These are phyloP conservation scores for Daldinia childiae DNA, from an alignment of 495 filamentous ascomycete genomes.

Conservation along the genomic window DNA sequence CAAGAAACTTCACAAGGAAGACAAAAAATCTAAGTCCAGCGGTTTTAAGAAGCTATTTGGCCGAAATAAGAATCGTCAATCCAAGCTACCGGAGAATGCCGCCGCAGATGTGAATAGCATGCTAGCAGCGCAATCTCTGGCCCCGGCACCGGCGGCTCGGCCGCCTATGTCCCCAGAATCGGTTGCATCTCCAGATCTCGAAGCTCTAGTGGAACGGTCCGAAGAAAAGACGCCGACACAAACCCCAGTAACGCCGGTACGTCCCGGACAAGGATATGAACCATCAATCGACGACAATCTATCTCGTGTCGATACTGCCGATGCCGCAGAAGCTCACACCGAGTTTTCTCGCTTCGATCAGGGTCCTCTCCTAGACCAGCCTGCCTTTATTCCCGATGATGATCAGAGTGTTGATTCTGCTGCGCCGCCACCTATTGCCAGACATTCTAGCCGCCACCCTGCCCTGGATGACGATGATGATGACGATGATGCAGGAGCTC, in stretches of 20 bases:
- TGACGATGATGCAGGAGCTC: constrained; percentile 40
- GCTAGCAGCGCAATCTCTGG: constrained; percentile 34
- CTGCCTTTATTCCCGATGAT: constrained; percentile 81
- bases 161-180: constrained; percentile 44
- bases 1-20: constrained; percentile 66
- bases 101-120: constrained; percentile 53
- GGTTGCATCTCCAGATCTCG: constrained; percentile 41
- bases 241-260: constrained; percentile 32
- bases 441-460: constrained; percentile 30
- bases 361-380: constrained; percentile 86
- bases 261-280: constrained; percentile 54
- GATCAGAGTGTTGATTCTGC: constrained; percentile 60
- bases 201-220: constrained; percentile 45
- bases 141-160: constrained; percentile 29
- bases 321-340: constrained; percentile 70
- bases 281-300: constrained; percentile 63
- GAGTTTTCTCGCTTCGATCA: constrained; percentile 89
- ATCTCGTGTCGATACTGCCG: constrained; percentile 70
- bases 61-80: constrained; percentile 64
- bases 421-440: constrained; percentile 57
- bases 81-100: constrained; percentile 60
- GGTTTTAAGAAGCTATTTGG: constrained; percentile 72
- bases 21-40: constrained; percentile 55
- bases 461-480: constrained; percentile 26
- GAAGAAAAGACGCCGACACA: constrained; percentile 48